phyloP scores from a whole-genome alignment of 169 alveolate species.

The Plasmodium knowlesi region DNA sequence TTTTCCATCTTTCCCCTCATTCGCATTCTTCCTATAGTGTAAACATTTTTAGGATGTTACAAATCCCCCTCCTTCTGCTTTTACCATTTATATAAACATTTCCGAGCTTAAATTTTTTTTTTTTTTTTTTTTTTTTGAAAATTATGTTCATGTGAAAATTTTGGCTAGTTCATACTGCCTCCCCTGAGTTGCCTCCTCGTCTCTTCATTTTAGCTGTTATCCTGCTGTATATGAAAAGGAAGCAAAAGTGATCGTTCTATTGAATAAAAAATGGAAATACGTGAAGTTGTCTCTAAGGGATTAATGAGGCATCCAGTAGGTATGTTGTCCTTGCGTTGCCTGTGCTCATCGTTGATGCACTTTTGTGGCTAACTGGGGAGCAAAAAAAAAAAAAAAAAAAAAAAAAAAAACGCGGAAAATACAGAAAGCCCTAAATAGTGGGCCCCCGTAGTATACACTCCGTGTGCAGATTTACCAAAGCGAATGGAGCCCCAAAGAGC shows the following conservation, averaged over 20 bases:
- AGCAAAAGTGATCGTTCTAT: not conserved
- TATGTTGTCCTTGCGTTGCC: not conserved
- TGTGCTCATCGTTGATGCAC: not conserved
- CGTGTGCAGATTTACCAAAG: not conserved
- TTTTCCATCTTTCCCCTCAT: not conserved
- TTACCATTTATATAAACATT: not conserved
- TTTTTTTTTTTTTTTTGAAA: not conserved
- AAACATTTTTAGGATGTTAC: not conserved
- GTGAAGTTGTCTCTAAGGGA: not conserved
- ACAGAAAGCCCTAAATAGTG: not conserved
- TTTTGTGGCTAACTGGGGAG: not conserved
- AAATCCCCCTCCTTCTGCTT: not conserved
- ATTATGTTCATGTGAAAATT: not conserved
- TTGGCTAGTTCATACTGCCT: not conserved
- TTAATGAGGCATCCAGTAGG: not conserved
- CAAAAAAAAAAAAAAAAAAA: slow-evolving; percentile 1
- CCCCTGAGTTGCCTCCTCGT: not conserved
- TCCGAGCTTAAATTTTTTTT: not conserved
- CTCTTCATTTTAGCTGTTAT: not conserved
- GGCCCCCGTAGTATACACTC: not conserved
- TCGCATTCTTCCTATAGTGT: not conserved
- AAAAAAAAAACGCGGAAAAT: not conserved
- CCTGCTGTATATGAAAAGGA: not conserved
- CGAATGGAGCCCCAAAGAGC: not conserved
- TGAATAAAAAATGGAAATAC: not conserved